Evolutionary conservation across 2,329 filamentous ascomycete species (phyloP), one percentile per base, ranked within the genome.

Genomic region (Scolecobasidium constrictum): DNA sequence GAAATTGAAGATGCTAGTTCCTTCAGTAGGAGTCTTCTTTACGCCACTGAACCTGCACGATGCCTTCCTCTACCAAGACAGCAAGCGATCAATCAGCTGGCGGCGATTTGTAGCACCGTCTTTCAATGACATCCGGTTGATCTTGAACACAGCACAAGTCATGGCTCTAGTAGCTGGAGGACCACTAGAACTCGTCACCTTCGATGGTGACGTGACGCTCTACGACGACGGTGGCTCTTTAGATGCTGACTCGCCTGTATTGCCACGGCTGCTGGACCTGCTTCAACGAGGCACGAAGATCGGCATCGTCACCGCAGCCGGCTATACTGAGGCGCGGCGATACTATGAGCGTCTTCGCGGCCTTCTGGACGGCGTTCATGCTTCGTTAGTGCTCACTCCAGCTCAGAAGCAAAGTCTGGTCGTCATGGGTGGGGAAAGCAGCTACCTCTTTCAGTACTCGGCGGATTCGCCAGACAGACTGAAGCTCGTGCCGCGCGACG

Each of bases 131-230:
- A 79, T 98, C 46, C 80, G 92, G 2, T 72, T 95, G 18, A 83
- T 94, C 40, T 76, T 98, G 52, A 98, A 98, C 65, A 92, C 92
- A 31, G 88, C 92, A 15, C 92, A 98, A 63, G 72, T 90, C 47
- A 87, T 95, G 80, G 86, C 86, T 31, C 76, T 96, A n/a, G 82
- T 86, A 13, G 77, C 77, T 18, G 67, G 70, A 35, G 81, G 83
- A 17, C 73, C 77, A 4, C 72, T 95, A 6, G 79, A 92, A 52
- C 73, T 98, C 3, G 81, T 94, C 42, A 98, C 92, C 0, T 98
- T 98, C 58, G 92, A 98, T 61, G 92, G 92, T 62, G 92, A 98
- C 63, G 87, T 98, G 40, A 98, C 92, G 1, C 72, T 98, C 17
- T 98, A 98, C 60, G 67, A 71, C 37, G 68, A 98, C 56, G 92